Evolutionary conservation across 768 basidiomycete genomes (phyloP), one percentile per base, ranked within the genome.

Genomic region (Mycena latifolia): DNA sequence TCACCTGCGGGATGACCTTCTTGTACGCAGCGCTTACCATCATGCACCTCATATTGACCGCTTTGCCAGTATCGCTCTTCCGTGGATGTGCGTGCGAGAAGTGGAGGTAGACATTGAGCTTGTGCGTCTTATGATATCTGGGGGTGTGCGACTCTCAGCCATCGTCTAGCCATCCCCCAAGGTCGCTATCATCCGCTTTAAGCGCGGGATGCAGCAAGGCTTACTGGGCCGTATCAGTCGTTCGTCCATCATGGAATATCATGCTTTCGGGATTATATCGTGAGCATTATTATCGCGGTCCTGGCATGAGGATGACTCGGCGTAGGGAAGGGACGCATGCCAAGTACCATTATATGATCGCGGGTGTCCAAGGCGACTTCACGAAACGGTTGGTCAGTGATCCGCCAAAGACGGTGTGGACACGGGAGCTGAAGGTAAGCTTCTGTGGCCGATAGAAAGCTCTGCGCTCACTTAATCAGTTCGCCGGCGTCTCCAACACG

Each of bases 181-280:
- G 74, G 92, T 92, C 10, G 92, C 91, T 7, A 83, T 94, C 66
- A 82, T 94, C 71, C 90, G 91, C 37, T 93, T 94, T 78, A 82
- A 88, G 76, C 88, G 92, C 71, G 92, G 92, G 55, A 93, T 94
- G 91, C 92, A 93, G 74, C 92, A 93, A 74, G 92, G 92, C 61
- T 81, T 94, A 29, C 82, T 93, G 35, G 88, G 88, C 22, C 86
- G 92, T 58, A 85, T 93, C 78, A 90, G 90, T 66, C 89, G 91
- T 35, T 86, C 86, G 22, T 83, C 89, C 35, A 82, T 93, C 66
- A 86, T 88, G 89, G 92, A 94, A 75, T 93, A 25, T 24, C 46
- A 25, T 24, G 46, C 46, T 1, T 47, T 47, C 15, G 46, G 46
- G 4, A 47, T 47, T 27, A 47, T 47, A 25, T 43, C 41, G 41